phyloP scores from a whole-genome alignment of 257 asterid genomes.

The Agastache rugosa region DNA sequence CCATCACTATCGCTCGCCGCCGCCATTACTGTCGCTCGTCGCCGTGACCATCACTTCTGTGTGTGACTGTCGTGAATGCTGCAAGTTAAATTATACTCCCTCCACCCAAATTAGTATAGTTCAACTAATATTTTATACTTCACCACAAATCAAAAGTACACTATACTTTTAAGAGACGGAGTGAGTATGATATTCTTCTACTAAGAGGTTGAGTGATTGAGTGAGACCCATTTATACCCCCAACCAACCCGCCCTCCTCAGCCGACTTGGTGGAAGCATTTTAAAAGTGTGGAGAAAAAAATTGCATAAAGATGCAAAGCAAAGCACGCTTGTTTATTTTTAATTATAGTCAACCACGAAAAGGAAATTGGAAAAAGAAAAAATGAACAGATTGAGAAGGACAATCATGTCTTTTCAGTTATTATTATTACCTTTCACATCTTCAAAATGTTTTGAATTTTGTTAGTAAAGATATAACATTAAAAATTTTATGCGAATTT shows the following conservation, averaged over 20 bases:
- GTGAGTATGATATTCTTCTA: too few species aligned
- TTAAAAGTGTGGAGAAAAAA: background rate
- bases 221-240: background rate
- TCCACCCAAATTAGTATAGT: too few species aligned
- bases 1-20: too few species aligned
- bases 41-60: too few species aligned
- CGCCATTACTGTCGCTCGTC: too few species aligned
- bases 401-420: background rate
- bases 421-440: conserved; percentile 15
- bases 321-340: background rate
- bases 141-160: too few species aligned
- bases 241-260: background rate
- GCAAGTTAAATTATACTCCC: too few species aligned
- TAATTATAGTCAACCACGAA: conserved; percentile 9
- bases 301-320: background rate
- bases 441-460: conserved; percentile 10
- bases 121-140: too few species aligned
- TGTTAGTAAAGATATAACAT: background rate
- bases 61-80: too few species aligned
- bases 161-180: too few species aligned
- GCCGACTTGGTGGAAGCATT: background rate
- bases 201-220: too few species aligned
- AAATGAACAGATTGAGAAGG: background rate
- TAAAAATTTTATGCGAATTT: background rate
- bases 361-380: background rate